A percentile compares a stretch with the other conserved stretches of the same genome.
phyloP scores from a whole-genome alignment of 108 stramenopile species.

The Cyclotella baltica region DNA sequence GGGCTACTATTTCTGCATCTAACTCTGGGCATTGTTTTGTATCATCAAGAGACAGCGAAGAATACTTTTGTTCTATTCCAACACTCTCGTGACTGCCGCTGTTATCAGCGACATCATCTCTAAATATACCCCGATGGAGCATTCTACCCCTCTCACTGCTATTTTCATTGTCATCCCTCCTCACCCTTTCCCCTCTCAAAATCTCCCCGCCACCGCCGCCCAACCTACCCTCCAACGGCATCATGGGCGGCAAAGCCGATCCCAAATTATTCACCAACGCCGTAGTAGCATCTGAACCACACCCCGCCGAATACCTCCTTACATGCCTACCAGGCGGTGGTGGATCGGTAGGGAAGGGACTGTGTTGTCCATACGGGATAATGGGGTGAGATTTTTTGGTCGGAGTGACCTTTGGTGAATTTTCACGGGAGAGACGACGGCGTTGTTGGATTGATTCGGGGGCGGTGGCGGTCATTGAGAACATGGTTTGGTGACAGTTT shows the following conservation, averaged over 20 bases:
- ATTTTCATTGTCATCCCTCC: not conserved
- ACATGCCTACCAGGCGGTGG: not conserved
- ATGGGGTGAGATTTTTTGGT: not conserved
- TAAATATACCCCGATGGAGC: not conserved
- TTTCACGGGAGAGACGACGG: constrained; percentile 18
- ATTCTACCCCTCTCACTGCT: not conserved
- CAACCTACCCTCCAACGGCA: constrained; percentile 2
- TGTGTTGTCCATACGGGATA: not conserved
- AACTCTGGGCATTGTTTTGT: not conserved
- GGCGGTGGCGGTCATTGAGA: constrained; percentile 33
- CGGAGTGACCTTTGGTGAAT: not conserved
- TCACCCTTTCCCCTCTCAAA: not conserved
- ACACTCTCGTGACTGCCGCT: not conserved
- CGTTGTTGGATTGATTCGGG: constrained; percentile 30
- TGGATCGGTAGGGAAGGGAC: not conserved
- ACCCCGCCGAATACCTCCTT: not conserved
- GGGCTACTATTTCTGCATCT: not conserved
- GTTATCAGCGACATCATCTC: not conserved
- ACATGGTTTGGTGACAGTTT: constrained; percentile 18
- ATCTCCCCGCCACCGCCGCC: not conserved
- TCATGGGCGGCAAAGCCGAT: not conserved
- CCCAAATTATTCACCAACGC: not conserved
- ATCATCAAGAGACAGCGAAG: not conserved
- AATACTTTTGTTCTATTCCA: not conserved
- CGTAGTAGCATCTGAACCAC: not conserved